Conservation (phyloP, 805 yeast genomes). For the Candida ficus region DNA sequence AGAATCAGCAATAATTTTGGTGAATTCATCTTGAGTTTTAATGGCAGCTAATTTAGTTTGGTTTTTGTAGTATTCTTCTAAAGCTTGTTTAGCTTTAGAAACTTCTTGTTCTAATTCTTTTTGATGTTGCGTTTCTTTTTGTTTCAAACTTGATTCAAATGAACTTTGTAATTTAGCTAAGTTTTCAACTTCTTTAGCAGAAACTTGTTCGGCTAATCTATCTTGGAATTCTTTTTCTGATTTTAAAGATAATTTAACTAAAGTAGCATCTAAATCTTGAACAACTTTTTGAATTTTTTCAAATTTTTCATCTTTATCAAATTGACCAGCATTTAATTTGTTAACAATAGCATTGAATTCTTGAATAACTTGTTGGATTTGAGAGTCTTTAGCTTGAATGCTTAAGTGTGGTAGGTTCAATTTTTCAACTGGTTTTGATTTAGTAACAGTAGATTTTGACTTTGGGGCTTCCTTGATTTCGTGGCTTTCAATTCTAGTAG, state of each 20-base stretch:
- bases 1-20: slow-evolving; percentile 48
- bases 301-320: slow-evolving; percentile 12
- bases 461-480: slow-evolving; percentile 13
- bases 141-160: slow-evolving; percentile 55
- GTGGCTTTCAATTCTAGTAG: slow-evolving; percentile 27
- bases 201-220: slow-evolving; percentile 21
- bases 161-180: slow-evolving; percentile 56
- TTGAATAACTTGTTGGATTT: slow-evolving; percentile 19
- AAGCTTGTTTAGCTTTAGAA: slow-evolving; percentile 57
- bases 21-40: slow-evolving; percentile 64
- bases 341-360: slow-evolving; percentile 22
- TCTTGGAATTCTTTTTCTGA: slow-evolving; percentile 10
- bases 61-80: slow-evolving; percentile 69
- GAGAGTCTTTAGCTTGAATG: slow-evolving; percentile 26
- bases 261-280: slow-evolving; percentile 18
- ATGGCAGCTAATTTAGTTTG: slow-evolving; percentile 61
- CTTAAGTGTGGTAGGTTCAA: slow-evolving; percentile 24
- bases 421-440: background rate
- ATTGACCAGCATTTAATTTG: slow-evolving; percentile 20
- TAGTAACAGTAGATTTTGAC: too few species aligned
- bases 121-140: slow-evolving; percentile 55
- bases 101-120: slow-evolving; percentile 58
- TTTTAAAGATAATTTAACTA: slow-evolving; percentile 11
- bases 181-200: slow-evolving; percentile 45
- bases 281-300: slow-evolving; percentile 13